Conservation (phyloP, 345 rosid genomes). For the Cardamine chenopodiifolia region DNA sequence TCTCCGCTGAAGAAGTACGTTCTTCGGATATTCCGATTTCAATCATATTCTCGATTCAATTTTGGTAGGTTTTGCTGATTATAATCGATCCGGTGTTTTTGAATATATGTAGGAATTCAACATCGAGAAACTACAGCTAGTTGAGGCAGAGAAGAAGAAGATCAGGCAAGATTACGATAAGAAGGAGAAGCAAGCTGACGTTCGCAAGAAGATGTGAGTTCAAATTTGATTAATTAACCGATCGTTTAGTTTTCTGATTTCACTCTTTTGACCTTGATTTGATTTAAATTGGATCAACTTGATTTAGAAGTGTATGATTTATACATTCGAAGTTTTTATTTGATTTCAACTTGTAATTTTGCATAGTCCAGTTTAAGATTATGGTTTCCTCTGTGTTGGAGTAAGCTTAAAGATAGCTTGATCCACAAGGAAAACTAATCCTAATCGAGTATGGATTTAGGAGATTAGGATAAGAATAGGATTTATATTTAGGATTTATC, state of each 20-base stretch:
- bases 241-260: constrained; percentile 18
- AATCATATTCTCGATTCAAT: not conserved
- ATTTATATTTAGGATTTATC: too few species aligned
- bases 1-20: constrained; percentile 91
- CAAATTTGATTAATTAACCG: not conserved
- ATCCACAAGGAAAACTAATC: too few species aligned
- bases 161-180: constrained; percentile 96
- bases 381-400: not conserved
- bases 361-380: not conserved
- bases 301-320: not conserved
- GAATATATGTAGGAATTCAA: constrained; percentile 76
- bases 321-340: not conserved
- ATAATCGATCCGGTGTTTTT: not conserved
- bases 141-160: constrained; percentile 99
- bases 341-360: constrained; percentile 12
- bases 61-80: constrained; percentile 1
- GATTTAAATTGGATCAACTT: constrained; percentile 1
- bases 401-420: too few species aligned
- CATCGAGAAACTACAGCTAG: constrained; percentile 92
- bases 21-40: constrained; percentile 16
- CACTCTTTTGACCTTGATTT: constrained; percentile 16
- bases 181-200: constrained; percentile 96
- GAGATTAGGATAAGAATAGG: too few species aligned
- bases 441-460: too few species aligned
- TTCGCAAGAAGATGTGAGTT: constrained; percentile 92